Evolutionary conservation across 108 stramenopile genomes (phyloP).

Genomic region (Fistulifera pelliculosa): DNA sequence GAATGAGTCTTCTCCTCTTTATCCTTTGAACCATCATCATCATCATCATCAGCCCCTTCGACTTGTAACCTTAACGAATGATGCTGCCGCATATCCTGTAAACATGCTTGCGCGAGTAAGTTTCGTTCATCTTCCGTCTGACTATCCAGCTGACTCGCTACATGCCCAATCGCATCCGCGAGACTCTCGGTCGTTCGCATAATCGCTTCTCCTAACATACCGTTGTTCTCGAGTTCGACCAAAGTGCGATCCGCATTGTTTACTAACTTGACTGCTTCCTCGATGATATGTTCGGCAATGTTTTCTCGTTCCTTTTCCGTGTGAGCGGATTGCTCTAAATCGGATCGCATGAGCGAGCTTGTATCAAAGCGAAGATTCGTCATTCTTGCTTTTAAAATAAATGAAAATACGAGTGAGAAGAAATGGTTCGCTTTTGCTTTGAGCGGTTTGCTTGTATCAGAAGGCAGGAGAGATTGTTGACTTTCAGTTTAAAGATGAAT

Average conservation of each 20-base stretch:
- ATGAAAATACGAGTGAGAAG: too few species aligned
- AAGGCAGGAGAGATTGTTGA: too few species aligned
- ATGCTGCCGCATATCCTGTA: slow-evolving; percentile 20
- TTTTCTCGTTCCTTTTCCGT: background rate
- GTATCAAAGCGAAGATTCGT: too few species aligned
- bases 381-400: too few species aligned
- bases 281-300: background rate
- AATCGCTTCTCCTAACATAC: slow-evolving; percentile 51
- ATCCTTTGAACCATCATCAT: background rate
- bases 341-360: background rate
- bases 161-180: slow-evolving; percentile 48
- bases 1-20: background rate
- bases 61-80: background rate
- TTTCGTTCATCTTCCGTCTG: slow-evolving; percentile 30
- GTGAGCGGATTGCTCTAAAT: background rate
- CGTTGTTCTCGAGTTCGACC: slow-evolving; percentile 3
- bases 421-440: too few species aligned
- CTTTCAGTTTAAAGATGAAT: too few species aligned
- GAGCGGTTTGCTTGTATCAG: too few species aligned
- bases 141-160: slow-evolving; percentile 46
- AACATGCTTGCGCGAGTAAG: slow-evolving; percentile 33
- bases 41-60: background rate
- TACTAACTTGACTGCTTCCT: background rate
- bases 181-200: slow-evolving; percentile 55
- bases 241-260: background rate